phyloP scores from a whole-genome alignment of 768 basidiomycete genomes.

The Punctularia strigosozonata region DNA sequence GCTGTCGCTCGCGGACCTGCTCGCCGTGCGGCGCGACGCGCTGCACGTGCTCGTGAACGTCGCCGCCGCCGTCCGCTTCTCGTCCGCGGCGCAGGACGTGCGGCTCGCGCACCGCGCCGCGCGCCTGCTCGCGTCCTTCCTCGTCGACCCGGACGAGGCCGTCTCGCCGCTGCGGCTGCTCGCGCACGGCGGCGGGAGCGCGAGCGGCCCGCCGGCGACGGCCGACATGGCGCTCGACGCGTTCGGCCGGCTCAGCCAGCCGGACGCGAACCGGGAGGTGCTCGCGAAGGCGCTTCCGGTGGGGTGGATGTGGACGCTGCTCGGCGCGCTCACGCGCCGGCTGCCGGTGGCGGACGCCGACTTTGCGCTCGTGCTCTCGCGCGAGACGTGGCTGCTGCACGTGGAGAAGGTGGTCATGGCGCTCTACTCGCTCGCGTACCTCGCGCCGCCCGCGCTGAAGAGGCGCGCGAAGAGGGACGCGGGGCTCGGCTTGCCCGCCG shows the following conservation, averaged over 20 bases:
- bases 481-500: constrained; percentile 51
- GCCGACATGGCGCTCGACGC: constrained; percentile 75
- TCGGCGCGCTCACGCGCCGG: constrained; percentile 66
- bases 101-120: constrained; percentile 48
- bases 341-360: constrained; percentile 75
- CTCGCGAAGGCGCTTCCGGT: constrained; percentile 51
- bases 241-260: constrained; percentile 66
- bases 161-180: constrained; percentile 48
- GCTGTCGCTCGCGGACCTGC: constrained; percentile 60
- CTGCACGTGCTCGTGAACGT: constrained; percentile 59
- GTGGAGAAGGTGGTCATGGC: constrained; percentile 69
- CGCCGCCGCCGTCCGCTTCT: constrained; percentile 38
- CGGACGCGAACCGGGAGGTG: constrained; percentile 68
- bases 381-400: constrained; percentile 63
- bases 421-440: constrained; percentile 81
- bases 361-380: constrained; percentile 47
- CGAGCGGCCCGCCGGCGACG: constrained; percentile 40
- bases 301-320: constrained; percentile 44
- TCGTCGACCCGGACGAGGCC: constrained; percentile 59
- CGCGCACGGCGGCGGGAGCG: constrained; percentile 36
- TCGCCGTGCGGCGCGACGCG: constrained; percentile 67
- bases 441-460: constrained; percentile 69
- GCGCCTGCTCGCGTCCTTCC: constrained; percentile 60
- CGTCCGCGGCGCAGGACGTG: constrained; percentile 24
- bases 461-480: constrained; percentile 53